Conservation (phyloP, 768 basidiomycete genomes). For the Leccinum obscurum region DNA sequence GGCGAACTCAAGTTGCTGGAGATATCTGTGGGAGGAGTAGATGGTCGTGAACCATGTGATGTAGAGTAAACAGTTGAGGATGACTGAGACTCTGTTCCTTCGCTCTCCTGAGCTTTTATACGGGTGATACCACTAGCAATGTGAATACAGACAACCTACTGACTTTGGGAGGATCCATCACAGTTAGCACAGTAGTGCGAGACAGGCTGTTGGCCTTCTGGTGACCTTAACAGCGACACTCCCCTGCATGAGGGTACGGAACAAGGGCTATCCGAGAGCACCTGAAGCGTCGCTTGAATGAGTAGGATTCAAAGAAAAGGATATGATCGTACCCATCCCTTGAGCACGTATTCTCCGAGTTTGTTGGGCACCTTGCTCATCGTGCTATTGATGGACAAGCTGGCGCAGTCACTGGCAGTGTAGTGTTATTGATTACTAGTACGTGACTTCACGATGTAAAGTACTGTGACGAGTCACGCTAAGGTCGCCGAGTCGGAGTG, state of each 20-base stretch:
- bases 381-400: constrained; percentile 6
- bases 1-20: constrained; percentile 63
- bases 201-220: constrained; percentile 45
- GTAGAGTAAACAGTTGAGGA: constrained; percentile 47
- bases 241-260: constrained; percentile 49
- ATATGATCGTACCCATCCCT: constrained; percentile 60
- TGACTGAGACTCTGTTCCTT: constrained; percentile 31
- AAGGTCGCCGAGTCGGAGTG: too few relatives aligned
- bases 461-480: neutral
- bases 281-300: constrained; percentile 34
- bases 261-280: constrained; percentile 68
- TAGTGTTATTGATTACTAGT: constrained; percentile 1
- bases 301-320: constrained; percentile 1
- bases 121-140: constrained; percentile 6
- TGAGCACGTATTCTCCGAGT: constrained; percentile 72
- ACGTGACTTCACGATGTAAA: constrained; percentile 19
- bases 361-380: constrained; percentile 60
- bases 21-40: constrained; percentile 78
- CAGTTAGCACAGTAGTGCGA: constrained; percentile 66
- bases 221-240: constrained; percentile 77
- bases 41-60: constrained; percentile 58
- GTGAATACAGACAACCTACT: constrained; percentile 15
- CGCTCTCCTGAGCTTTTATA: constrained; percentile 15
- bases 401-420: neutral
- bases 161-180: constrained; percentile 40